These are phyloP conservation scores for Papiliotrema flavescens DNA, from an alignment of 1,284 basidiomycete species.

Conservation along the genomic window DNA sequence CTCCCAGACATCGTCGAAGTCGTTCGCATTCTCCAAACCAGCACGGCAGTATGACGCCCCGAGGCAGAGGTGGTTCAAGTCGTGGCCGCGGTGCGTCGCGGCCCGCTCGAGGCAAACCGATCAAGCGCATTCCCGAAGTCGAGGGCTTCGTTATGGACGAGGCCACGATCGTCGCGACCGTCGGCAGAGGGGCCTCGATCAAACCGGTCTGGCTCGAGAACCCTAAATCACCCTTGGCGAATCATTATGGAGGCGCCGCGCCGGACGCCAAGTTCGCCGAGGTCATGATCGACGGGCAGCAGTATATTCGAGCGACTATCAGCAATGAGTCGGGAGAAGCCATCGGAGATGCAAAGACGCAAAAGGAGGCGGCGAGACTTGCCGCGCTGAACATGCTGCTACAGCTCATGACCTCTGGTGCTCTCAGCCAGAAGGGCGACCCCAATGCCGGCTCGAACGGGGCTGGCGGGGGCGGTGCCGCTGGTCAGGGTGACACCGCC, in stretches of 20 bases:
- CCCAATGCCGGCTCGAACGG: background rate
- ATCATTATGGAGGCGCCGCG: background rate
- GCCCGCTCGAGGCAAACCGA: background rate
- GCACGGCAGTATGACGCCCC: background rate
- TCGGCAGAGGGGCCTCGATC: background rate
- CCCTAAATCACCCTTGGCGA: background rate
- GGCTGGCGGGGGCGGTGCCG: background rate
- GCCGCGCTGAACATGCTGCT: slow-evolving; percentile 69
- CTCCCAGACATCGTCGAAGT: background rate
- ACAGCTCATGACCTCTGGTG: slow-evolving; percentile 55
- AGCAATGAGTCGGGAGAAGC: slow-evolving; percentile 40
- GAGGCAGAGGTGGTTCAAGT: background rate
- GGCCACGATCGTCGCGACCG: background rate
- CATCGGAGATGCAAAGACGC: slow-evolving; percentile 61
- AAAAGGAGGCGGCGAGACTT: slow-evolving; percentile 69
- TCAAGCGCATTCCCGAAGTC: background rate
- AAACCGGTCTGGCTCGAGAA: background rate
- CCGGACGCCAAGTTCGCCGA: background rate
- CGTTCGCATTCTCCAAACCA: background rate
- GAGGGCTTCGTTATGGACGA: background rate
- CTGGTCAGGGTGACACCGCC: slow-evolving; percentile 11
- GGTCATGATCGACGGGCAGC: background rate
- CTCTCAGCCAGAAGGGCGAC: background rate
- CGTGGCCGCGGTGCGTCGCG: too few relatives aligned
- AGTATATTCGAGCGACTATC: background rate